A percentile compares a stretch with the other conserved stretches of the same genome.
Conservation (phyloP, 2,329 filamentous ascomycete genomes). For the Beauveria scarabaeidicola region DNA sequence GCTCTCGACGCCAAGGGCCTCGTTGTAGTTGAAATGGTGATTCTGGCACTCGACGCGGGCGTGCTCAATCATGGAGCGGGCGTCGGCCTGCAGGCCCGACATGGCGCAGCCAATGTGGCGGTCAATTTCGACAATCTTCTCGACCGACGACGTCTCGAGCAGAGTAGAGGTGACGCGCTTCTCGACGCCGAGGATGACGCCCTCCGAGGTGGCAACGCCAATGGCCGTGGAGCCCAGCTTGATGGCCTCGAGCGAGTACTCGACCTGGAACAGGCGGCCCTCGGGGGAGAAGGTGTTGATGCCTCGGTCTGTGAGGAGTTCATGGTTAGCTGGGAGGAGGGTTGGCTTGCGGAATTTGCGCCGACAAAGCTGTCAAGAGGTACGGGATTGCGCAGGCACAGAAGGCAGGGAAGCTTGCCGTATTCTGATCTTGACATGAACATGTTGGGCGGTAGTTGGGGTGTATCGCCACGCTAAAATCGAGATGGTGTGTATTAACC, state of each 20-base stretch:
- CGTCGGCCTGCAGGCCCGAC: conserved; percentile 95
- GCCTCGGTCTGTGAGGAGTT: conserved; percentile 65
- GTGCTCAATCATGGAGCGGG: conserved; percentile 95
- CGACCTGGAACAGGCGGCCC: conserved; percentile 99
- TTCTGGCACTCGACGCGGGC: conserved; percentile 95
- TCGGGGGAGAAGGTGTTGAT: conserved; percentile 99
- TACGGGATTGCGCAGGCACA: neutral
- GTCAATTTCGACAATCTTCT: conserved; percentile 99
- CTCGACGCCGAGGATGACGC: conserved; percentile 94
- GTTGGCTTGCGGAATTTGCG: no score
- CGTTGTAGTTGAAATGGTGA: conserved; percentile 96
- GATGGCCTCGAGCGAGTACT: conserved; percentile 99
- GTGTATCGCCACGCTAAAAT: neutral
- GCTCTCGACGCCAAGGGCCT: conserved; percentile 89
- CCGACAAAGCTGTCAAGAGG: neutral
- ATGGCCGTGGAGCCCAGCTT: conserved; percentile 98
- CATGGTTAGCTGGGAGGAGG: conserved; percentile 18
- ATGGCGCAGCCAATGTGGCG: conserved; percentile 98
- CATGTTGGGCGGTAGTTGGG: conserved; percentile 55
- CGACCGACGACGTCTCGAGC: conserved; percentile 93
- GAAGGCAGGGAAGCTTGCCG: conserved; percentile 52
- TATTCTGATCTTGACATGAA: conserved; percentile 99
- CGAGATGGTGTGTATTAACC: neutral
- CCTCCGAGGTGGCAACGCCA: conserved; percentile 89
- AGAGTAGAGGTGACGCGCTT: conserved; percentile 98